Base-by-base conservation (phyloP, 306 rosid species). In the Herpetospermum pedunculosum region DNA sequence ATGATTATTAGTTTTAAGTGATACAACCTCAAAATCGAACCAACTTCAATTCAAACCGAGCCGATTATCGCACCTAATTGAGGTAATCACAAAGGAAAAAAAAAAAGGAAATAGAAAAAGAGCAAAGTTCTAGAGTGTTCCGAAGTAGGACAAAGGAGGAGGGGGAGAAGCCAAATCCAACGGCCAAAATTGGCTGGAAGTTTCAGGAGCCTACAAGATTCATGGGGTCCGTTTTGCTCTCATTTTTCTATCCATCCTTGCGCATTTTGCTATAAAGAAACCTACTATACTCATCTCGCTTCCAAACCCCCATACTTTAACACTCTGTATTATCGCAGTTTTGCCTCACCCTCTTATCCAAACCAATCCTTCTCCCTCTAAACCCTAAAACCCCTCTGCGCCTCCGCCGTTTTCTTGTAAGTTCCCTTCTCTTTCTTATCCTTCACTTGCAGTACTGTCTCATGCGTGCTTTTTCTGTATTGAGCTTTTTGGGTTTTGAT, bases 51-150 rank as follows among this genome's bases (percentile, higher is more conserved):
- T n/a, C n/a, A n/a, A n/a, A n/a, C n/a, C n/a, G n/a, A n/a, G n/a
- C n/a, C n/a, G n/a, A n/a, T n/a, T n/a, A n/a, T n/a, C n/a, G n/a
- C n/a, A n/a, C n/a, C n/a, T n/a, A n/a, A n/a, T n/a, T n/a, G n/a
- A n/a, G n/a, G n/a, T n/a, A n/a, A n/a, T 38, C 2, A 7, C 10
- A 6, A 38, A 38, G 8, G 5, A 1, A 10, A 5, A 59, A 21
- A 28, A 23, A 35, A 1, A 25, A 25, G 35, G 2, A 28, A 14
- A 4, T 30, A 19, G 6, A 11, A 23, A 14, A 38, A 23, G 28
- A 29, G 16, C 8, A 63, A 63, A 60, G 78, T 79, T 79, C 77
- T 79, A 73, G 86, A 79, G 75, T 43, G 40, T 83, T 79, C 79
- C 21, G 16, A 76, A 12, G 26, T 32, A 65, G 40, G 85, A 79